These are phyloP conservation scores for Chytriomyces sp. DNA, from an alignment of 192 early-diverging fungal genomes.

Conservation along the genomic window DNA sequence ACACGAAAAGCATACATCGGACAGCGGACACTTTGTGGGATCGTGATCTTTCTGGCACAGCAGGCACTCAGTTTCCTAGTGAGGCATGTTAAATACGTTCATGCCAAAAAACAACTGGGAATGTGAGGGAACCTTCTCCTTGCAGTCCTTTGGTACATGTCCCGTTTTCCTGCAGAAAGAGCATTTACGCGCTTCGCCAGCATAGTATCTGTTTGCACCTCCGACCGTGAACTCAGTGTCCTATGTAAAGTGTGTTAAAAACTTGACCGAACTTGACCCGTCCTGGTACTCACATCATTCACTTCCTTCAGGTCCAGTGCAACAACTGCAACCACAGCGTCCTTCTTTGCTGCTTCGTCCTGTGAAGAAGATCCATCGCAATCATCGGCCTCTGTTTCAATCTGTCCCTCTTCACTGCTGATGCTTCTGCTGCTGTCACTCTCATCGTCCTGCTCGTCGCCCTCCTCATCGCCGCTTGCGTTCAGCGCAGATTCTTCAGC, in stretches of 20 bases:
- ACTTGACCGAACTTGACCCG: too few relatives aligned
- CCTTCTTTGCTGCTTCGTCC: not conserved
- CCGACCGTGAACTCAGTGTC: too few relatives aligned
- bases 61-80: conserved; percentile 28
- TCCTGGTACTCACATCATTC: too few relatives aligned
- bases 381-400: not conserved
- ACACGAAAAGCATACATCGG: conserved; percentile 19
- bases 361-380: too few relatives aligned
- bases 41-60: conserved; percentile 29
- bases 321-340: not conserved
- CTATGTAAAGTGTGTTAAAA: too few relatives aligned
- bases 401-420: not conserved
- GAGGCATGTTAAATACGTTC: too few relatives aligned
- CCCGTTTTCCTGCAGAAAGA: conserved; percentile 27
- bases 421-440: conserved; percentile 6
- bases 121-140: conserved; percentile 11
- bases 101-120: too few relatives aligned
- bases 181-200: conserved; percentile 6
- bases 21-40: conserved; percentile 23
- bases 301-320: not conserved
- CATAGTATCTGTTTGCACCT: conserved; percentile 11
- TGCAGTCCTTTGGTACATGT: conserved; percentile 15
- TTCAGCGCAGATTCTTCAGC: not conserved
- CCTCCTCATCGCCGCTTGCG: not conserved
- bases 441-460: not conserved